These are phyloP conservation scores for Besnoitia besnoiti DNA, from an alignment of 169 alveolate species.

Conservation along the genomic window DNA sequence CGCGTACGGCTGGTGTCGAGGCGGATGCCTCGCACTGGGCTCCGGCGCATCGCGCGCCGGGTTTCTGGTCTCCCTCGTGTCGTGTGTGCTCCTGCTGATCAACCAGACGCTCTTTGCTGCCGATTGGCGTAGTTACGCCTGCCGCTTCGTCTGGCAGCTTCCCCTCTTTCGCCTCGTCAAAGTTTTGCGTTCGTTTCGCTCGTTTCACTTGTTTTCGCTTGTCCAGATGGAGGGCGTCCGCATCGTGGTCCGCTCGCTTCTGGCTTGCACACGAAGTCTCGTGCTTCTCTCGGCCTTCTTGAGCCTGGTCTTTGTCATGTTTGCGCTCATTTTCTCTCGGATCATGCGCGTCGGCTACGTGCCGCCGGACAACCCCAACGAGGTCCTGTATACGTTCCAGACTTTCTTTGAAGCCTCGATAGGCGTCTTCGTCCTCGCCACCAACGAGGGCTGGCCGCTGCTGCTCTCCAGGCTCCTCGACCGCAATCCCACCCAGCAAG, in stretches of 20 bases:
- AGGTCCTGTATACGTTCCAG: conserved; percentile 2
- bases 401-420: conserved; percentile 40
- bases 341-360: background rate
- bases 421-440: conserved; percentile 61
- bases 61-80: background rate
- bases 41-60: background rate
- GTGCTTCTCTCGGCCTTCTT: background rate
- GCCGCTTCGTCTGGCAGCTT: background rate
- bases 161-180: conserved; percentile 14
- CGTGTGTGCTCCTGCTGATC: background rate
- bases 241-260: conserved; percentile 18
- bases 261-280: background rate
- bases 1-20: background rate
- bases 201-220: background rate
- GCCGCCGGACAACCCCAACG: background rate
- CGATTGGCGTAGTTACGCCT: background rate
- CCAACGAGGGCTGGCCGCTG: conserved; percentile 68
- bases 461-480: conserved; percentile 41
- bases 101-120: background rate
- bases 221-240: background rate
- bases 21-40: background rate
- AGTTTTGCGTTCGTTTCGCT: background rate
- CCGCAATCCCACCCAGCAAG: background rate
- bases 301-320: background rate
- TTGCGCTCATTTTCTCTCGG: background rate